Evolutionary conservation across 148 eudicot genomes (phyloP), one percentile per base, ranked within the genome.

Genomic region (Mesembryanthemum crystallinum): DNA sequence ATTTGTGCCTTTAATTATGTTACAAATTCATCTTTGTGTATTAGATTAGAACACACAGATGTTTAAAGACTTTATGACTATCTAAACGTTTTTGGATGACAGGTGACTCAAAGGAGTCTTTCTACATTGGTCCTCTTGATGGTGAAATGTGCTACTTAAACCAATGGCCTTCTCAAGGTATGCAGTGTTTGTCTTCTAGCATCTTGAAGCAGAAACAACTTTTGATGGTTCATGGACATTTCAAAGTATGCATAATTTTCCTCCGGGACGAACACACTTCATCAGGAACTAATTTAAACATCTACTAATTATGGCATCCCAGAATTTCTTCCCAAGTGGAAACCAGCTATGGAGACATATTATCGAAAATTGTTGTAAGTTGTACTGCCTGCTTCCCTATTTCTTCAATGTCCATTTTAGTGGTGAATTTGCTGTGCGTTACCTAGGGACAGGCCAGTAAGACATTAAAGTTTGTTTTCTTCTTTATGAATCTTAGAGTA

Each of bases 81-180:
- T 13, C 9, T 8, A 8, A 45, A 3, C 14, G 49, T 6, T 55
- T 76, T 64, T 25, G n/a, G 28, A 58, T 55, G 64, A 52, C 77
- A 92, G 93, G 98, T 64, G 98, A 92, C 63, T 69, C 82, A n/a
- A 92, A 92, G 87, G 98, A 92, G 82, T 81, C 85, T 55, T 89
- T 92, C 79, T 83, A 90, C 63, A 79, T 92, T 66, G 93, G 98
- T 23, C 84, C 88, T 62, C 45, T 90, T 72, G 88, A 86, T 61
- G 82, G 57, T 33, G 80, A 71, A 33, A 35, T 15, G 9, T 37
- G 78, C 54, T 35, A 65, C 67, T 79, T 87, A 65, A 92, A 92
- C 73, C 98, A 88, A 61, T 90, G 96, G 95, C 95, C 98, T 77
- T 76, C 90, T 63, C 83, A 81, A 80, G 93, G 96, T 92, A 85